Evolutionary conservation across 768 basidiomycete species (phyloP), one percentile per base, ranked within the genome.

Genomic region (Mycena metata): DNA sequence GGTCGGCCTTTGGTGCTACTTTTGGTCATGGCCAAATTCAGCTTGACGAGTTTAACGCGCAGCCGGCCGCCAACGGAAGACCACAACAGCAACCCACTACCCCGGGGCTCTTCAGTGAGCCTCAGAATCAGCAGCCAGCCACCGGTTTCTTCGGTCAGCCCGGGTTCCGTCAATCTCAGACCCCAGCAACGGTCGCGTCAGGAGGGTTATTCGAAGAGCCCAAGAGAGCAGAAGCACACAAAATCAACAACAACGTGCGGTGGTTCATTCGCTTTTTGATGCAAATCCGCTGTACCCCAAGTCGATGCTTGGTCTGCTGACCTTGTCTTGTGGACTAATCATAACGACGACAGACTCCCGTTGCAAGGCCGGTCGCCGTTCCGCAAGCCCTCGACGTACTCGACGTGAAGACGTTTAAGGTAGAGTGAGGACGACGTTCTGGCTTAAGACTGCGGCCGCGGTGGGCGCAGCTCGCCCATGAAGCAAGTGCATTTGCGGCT

Each of bases 51-150:
- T 64, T 69, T 16, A 73, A 76, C 41, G 75, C 75, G 43, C 79
- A 79, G 63, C 79, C 78, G 67, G 72, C 75, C 19, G 42, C 76
- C 8, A 75, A 76, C 70, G 79, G 43, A 79, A 83, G 60, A 33
- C 65, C 73, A 17, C 60, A 71, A 54, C 64, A 70, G n/a, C 63
- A 47, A 58, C 76, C 78, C 69, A 60, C 72, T 41, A 55, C 66
- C 47, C 70, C 66, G 19, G 70, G 45, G 9, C 52, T 79, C 10
- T 83, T 84, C 74, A 83, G 82, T 47, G 76, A 74, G 54, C 74
- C 77, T 16, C 81, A 79, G 54, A 72, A 75, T 42, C 56, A 69
- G 23, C 56, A 41, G 63, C 75, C 78, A 69, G 62, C 71, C 39
- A 56, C 68, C 41, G 59, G 70, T 17, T 33, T 73, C 13, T 75